Evolutionary conservation across 2,329 filamentous ascomycete species (phyloP), one percentile per base, ranked within the genome.

Genomic region (Bipolaris bicolor): DNA sequence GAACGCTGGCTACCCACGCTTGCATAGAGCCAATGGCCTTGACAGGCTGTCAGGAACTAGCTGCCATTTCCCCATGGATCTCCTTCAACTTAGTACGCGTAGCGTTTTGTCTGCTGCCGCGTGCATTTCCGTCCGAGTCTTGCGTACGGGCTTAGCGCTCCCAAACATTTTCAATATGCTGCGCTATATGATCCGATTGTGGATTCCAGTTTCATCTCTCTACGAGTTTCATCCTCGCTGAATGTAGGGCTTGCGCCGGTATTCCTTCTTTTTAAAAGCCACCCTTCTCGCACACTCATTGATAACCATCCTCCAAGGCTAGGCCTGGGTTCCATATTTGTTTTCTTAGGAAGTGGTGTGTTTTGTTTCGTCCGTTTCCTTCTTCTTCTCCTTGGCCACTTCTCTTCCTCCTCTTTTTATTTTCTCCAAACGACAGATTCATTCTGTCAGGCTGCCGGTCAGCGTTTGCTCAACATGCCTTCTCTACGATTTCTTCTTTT

Each of bases 401-500:
- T 61, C 22, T 7, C 22, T 1, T 24, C 22, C 22, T 52, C 52
- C 43, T 44, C 24, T 62, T 37, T 55, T 44, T 22, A 60, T 37
- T 55, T 57, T 61, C 66, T 62, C 63, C 53, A 55, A 53, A 58
- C 63, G 55, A 64, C 45, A 55, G 52, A 29, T 50, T 52, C 33
- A 57, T 57, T 55, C 68, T 66, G 65, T 73, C 64, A 63, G 61
- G 72, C 74, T 76, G 74, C 74, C 72, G 74, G 74, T 69, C 74
- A 76, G 74, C 74, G 65, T 73, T 56, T 54, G 47, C 60, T 53
- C 70, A 75, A 59, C 56, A 78, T 78, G 75, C 62, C 72, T 60
- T 73, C 72, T 49, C 63, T 72, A 46, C 61, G 69, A 33, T 55
- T 79, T 50, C 61, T 80, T 51, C 65, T 81, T 62, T 67, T 84